Conservation (phyloP, 2,329 filamentous ascomycete genomes). For the Sphaerulina vaccinii region DNA sequence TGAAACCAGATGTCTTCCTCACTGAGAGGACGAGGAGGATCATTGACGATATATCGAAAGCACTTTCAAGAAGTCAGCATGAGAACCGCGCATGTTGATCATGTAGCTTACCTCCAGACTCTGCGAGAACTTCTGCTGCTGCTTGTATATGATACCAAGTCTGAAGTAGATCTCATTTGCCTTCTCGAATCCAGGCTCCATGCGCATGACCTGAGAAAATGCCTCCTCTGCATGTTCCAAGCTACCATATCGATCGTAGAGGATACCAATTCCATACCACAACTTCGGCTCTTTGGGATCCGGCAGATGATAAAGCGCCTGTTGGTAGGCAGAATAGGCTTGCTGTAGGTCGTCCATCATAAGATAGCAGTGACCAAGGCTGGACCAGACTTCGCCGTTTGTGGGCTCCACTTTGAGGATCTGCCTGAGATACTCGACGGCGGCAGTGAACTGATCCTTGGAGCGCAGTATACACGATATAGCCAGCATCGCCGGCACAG, state of each 20-base stretch:
- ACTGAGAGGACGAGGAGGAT: slow-evolving; percentile 85
- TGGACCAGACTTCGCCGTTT: slow-evolving; percentile 96
- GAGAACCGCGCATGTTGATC: not conserved
- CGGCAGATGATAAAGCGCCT: slow-evolving; percentile 85
- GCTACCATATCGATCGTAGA: slow-evolving; percentile 95
- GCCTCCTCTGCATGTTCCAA: slow-evolving; percentile 97
- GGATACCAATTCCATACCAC: slow-evolving; percentile 97
- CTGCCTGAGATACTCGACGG: slow-evolving; percentile 86
- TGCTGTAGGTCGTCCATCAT: slow-evolving; percentile 99
- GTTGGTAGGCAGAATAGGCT: slow-evolving; percentile 94
- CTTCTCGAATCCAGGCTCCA: slow-evolving; percentile 97
- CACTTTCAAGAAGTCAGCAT: slow-evolving; percentile 59
- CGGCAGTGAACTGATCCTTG: slow-evolving; percentile 89
- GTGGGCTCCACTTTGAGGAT: slow-evolving; percentile 85
- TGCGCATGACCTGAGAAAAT: slow-evolving; percentile 97
- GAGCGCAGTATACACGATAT: slow-evolving; percentile 89
- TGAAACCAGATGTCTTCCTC: slow-evolving; percentile 99
- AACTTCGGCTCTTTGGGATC: slow-evolving; percentile 98
- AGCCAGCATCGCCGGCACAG: slow-evolving; percentile 86
- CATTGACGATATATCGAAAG: slow-evolving; percentile 96
- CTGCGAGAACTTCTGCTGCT: slow-evolving; percentile 88
- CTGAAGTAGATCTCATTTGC: slow-evolving; percentile 99
- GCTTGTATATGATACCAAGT: slow-evolving; percentile 99
- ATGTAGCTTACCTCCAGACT: slow-evolving; percentile 76
- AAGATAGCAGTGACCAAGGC: slow-evolving; percentile 92